These are phyloP conservation scores for Solanum appendiculatum DNA, from an alignment of 257 asterid genomes.

Conservation along the genomic window DNA sequence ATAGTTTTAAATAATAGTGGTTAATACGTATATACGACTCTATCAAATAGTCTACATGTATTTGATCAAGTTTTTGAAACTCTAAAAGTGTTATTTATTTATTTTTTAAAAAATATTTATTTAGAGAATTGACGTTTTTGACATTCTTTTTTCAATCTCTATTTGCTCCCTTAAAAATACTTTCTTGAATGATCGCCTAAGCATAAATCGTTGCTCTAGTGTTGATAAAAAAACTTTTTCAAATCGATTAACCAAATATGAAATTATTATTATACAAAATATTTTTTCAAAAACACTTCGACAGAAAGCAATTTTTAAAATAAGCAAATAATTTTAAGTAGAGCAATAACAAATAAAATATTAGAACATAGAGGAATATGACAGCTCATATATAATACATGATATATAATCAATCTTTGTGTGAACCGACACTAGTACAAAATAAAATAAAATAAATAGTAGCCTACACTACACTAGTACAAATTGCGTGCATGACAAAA, in stretches of 20 bases:
- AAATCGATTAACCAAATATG: not conserved
- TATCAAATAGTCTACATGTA: not conserved
- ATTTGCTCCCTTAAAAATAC: not conserved
- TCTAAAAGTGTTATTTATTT: not conserved
- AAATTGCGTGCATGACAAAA: not conserved
- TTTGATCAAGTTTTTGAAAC: not conserved
- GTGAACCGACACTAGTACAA: not conserved
- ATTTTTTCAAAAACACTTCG: not conserved
- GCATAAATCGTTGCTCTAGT: not conserved
- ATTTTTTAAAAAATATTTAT: rapidly evolving
- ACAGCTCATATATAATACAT: not conserved
- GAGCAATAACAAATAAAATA: not conserved
- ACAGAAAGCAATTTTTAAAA: not conserved
- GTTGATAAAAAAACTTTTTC: not conserved
- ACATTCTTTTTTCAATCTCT: too few relatives aligned
- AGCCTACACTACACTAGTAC: not conserved
- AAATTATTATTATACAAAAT: not conserved
- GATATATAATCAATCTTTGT: not conserved
- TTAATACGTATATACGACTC: not conserved
- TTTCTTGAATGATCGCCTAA: not conserved
- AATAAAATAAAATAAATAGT: too few relatives aligned
- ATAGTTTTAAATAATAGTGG: not conserved
- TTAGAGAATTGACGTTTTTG: not conserved
- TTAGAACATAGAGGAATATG: not conserved
- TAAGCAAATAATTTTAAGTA: not conserved